Percentiles rank a stretch among this genome's conserved stretches.
phyloP scores from a whole-genome alignment of 768 basidiomycete species.

The Sporobolomyces roseus region DNA sequence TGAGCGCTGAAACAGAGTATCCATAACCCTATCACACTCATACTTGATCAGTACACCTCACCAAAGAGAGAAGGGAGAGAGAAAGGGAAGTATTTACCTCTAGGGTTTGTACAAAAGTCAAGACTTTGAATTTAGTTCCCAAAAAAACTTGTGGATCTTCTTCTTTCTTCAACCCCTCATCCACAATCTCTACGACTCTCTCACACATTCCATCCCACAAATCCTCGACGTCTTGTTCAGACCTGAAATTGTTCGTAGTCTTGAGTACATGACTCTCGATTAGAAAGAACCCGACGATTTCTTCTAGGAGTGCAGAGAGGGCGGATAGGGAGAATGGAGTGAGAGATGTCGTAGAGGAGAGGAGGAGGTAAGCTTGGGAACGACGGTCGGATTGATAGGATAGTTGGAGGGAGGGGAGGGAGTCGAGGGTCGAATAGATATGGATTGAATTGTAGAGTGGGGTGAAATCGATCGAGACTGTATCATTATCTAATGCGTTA shows the following conservation, averaged over 20 bases:
- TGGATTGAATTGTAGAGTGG: conserved; percentile 95
- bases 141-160: conserved; percentile 77
- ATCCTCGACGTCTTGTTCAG: conserved; percentile 83
- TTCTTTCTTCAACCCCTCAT: conserved; percentile 70
- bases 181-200: conserved; percentile 67
- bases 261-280: conserved; percentile 88
- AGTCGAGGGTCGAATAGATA: conserved; percentile 85
- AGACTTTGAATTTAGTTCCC: conserved; percentile 73
- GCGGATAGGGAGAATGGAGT: conserved; percentile 48
- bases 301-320: conserved; percentile 74
- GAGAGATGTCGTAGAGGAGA: conserved; percentile 51
- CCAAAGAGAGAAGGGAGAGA: background rate
- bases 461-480: conserved; percentile 83
- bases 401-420: conserved; percentile 79
- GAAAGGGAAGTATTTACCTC: conserved; percentile 60
- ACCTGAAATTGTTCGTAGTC: conserved; percentile 80
- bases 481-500: conserved; percentile 86
- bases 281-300: conserved; percentile 96
- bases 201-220: conserved; percentile 84
- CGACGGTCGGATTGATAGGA: conserved; percentile 98
- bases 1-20: conserved; percentile 77
- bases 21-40: conserved; percentile 63
- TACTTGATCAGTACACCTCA: background rate
- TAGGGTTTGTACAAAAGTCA: conserved; percentile 83
- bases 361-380: conserved; percentile 93